Conservation (phyloP, 2,329 filamentous ascomycete species). For the Catunica adiposa region DNA sequence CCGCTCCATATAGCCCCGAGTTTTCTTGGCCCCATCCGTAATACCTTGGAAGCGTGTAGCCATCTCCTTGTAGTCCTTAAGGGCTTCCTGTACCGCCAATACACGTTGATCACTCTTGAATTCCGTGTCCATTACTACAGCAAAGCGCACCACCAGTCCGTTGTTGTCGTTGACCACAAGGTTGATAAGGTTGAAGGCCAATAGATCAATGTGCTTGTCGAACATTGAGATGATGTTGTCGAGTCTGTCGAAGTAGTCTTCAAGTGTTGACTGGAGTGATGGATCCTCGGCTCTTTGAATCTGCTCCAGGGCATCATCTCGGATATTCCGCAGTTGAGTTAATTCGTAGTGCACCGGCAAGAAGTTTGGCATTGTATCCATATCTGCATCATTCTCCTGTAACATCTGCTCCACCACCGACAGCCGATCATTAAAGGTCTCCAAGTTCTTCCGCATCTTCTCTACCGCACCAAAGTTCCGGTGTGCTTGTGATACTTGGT, state of each 20-base stretch:
- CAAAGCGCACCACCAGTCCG: slow-evolving; percentile 76
- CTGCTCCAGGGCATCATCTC: slow-evolving; percentile 93
- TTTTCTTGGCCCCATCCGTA: slow-evolving; percentile 77
- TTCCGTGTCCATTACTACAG: slow-evolving; percentile 83
- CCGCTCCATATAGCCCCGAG: slow-evolving; percentile 92
- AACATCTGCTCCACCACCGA: slow-evolving; percentile 62
- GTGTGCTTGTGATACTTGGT: slow-evolving; percentile 82
- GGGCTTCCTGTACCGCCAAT: slow-evolving; percentile 77
- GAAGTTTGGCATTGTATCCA: slow-evolving; percentile 82
- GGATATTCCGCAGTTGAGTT: slow-evolving; percentile 79
- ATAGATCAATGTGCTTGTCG: slow-evolving; percentile 78
- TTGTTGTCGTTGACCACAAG: slow-evolving; percentile 76
- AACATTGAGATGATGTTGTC: slow-evolving; percentile 88
- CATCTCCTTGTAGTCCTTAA: slow-evolving; percentile 90
- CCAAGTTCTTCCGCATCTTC: slow-evolving; percentile 79
- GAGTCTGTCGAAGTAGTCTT: slow-evolving; percentile 75
- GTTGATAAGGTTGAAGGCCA: slow-evolving; percentile 79
- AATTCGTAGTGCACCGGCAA: slow-evolving; percentile 82
- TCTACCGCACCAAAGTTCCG: slow-evolving; percentile 90
- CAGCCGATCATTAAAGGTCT: slow-evolving; percentile 69
- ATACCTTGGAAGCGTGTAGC: slow-evolving; percentile 89
- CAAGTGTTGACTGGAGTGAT: slow-evolving; percentile 63
- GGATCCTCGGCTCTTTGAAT: slow-evolving; percentile 61
- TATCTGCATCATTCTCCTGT: slow-evolving; percentile 65
- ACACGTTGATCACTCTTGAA: slow-evolving; percentile 93